Percentiles rank a stretch among this genome's conserved stretches.
These are phyloP conservation scores for Rhytidiadelphus loreus DNA, from an alignment of 225 moss, liverwort and hornwort genomes.

Conservation along the genomic window DNA sequence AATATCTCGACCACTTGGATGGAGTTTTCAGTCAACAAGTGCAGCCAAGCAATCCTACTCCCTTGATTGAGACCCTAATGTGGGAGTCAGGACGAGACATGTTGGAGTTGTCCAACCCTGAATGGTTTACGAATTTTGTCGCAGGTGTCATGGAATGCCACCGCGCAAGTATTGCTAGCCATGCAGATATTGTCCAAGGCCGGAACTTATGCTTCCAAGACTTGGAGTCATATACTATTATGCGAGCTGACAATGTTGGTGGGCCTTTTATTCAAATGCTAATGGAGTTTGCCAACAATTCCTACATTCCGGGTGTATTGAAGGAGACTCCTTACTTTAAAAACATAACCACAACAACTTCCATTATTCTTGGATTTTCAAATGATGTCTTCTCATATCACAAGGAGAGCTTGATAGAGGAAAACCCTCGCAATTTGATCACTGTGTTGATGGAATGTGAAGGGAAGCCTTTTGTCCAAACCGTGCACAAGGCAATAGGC, in stretches of 20 bases:
- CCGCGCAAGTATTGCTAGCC: accelerated
- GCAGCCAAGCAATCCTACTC: accelerated
- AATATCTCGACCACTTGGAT: neutral
- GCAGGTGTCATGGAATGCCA: neutral
- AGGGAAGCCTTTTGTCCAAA: neutral
- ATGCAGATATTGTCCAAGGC: neutral
- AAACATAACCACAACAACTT: neutral
- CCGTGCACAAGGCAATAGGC: neutral
- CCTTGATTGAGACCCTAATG: neutral
- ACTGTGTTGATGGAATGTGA: accelerated
- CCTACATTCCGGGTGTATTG: neutral
- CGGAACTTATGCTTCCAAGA: neutral
- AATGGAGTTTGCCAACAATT: neutral
- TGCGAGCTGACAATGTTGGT: accelerated
- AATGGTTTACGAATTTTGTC: neutral
- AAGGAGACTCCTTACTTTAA: neutral
- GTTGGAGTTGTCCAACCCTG: neutral
- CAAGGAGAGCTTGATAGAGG: neutral
- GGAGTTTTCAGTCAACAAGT: neutral
- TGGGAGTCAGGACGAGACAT: neutral
- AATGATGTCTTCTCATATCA: neutral
- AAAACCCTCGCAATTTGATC: neutral
- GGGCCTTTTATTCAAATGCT: accelerated
- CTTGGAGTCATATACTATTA: neutral
- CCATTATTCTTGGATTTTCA: neutral